Evolutionary conservation across 202 grass and related monocot species (phyloP).

Genomic region (Setaria italica): DNA sequence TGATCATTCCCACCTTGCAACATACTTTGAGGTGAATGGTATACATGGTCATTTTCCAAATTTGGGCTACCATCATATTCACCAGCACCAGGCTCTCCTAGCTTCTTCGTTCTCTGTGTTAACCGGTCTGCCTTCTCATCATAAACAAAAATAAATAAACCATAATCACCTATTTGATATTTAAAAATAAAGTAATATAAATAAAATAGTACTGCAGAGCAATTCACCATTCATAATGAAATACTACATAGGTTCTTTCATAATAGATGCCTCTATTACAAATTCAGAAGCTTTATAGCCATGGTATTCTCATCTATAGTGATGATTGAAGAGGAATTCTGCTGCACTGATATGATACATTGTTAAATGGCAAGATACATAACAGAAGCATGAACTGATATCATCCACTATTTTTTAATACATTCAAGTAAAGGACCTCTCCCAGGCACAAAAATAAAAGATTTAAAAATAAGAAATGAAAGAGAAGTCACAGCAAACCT

Average conservation of each 20-base stretch:
- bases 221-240: slow-evolving; percentile 23
- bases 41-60: slow-evolving; percentile 9
- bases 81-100: slow-evolving; percentile 18
- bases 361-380: slow-evolving; percentile 10
- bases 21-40: slow-evolving; percentile 3
- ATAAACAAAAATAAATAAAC: slow-evolving; percentile 53
- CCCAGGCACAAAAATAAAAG: background rate
- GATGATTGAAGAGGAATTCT: slow-evolving; percentile 3
- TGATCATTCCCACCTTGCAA: slow-evolving; percentile 25
- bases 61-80: slow-evolving; percentile 9
- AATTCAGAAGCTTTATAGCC: slow-evolving; percentile 26
- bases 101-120: slow-evolving; percentile 13
- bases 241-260: slow-evolving; percentile 1
- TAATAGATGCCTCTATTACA: slow-evolving; percentile 32
- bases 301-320: slow-evolving; percentile 13
- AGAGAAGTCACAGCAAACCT: slow-evolving; percentile 44
- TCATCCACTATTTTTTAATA: slow-evolving; percentile 28
- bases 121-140: slow-evolving; percentile 44
- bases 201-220: background rate
- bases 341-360: slow-evolving; percentile 26
- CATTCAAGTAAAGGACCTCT: slow-evolving; percentile 4
- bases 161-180: slow-evolving; percentile 35
- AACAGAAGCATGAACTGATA: slow-evolving; percentile 12
- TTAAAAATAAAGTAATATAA: slow-evolving; percentile 28
- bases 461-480: slow-evolving; percentile 30